Evolutionary conservation across 176 grass and related monocot genomes (phyloP).

Genomic region (Oryza glaberrima): DNA sequence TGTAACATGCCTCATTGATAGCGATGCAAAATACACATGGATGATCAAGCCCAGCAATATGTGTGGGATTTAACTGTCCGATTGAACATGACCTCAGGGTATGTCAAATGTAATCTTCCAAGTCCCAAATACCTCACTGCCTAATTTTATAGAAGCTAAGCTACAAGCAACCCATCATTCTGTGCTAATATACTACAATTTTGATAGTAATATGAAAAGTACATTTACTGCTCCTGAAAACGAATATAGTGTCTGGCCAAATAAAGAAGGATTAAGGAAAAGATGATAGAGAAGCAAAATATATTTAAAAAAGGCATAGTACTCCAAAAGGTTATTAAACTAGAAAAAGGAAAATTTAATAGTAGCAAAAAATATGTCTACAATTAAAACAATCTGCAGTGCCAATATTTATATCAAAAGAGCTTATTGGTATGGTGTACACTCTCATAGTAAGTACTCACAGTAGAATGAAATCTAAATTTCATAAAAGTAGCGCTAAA

Average conservation of each 20-base stretch:
- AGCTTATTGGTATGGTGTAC: background rate
- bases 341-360: background rate
- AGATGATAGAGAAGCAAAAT: background rate
- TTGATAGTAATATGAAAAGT: background rate
- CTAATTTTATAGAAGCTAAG: background rate
- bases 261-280: constrained; percentile 7
- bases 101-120: background rate
- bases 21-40: constrained; percentile 21
- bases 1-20: background rate
- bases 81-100: background rate
- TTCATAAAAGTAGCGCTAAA: background rate
- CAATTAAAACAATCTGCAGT: background rate
- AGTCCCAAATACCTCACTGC: background rate
- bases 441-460: background rate
- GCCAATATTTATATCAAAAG: background rate
- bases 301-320: background rate
- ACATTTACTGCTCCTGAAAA: background rate
- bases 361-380: background rate
- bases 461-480: background rate
- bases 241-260: background rate
- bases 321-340: background rate
- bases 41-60: background rate
- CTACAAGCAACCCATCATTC: background rate
- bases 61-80: background rate
- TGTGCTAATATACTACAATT: background rate